Evolutionary conservation across 1,284 basidiomycete species (phyloP), one percentile per base, ranked within the genome.

Genomic region (Apiotrichum siamense): DNA sequence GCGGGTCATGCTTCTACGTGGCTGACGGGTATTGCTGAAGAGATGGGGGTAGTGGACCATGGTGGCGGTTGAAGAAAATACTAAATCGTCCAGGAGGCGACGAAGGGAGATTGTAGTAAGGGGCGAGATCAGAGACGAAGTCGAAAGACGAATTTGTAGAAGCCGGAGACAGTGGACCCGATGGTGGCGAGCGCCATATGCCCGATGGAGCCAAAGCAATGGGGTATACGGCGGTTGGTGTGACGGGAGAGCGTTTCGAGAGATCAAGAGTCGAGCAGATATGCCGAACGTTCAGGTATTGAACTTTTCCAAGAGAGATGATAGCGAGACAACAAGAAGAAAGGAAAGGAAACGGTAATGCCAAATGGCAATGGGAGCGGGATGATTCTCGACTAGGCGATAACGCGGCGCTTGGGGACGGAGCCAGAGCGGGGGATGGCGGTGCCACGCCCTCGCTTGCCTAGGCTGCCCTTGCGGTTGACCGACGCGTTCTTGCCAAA

Each of bases 401-500:
- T 35, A 15, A 54, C 46, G 4, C 48, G 53, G 37, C 53, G 49
- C 40, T 48, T 47, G 25, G n/a, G n/a, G n/a, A 50, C 36, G 23
- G 35, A 21, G n/a, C 32, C 35, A 10, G 52, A 23, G 15, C 46
- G 42, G 9, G 43, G 27, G 4, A 47, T 33, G 20, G 32, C 37
- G n/a, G 42, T 25, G 24, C 47, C 45, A 17, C 51, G 50, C 15
- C 47, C 45, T 32, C 55, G 54, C 54, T 52, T 52, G 46, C 44
- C 47, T 11, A 29, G 26, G n/a, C 37, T 40, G 23, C 44, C 25
- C 29, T 50, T 48, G 35, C 52, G 52, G 44, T 54, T 57, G 39
- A 29, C 24, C 1, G 18, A 2, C 23, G 57, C 41, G 42, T 57
- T 60, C 18, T 49, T 44, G n/a, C 61, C 48, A 17, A 52, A 53